Evolutionary conservation across 352 stramenopile species (phyloP).

Genomic region (Plasmopara muralis): DNA sequence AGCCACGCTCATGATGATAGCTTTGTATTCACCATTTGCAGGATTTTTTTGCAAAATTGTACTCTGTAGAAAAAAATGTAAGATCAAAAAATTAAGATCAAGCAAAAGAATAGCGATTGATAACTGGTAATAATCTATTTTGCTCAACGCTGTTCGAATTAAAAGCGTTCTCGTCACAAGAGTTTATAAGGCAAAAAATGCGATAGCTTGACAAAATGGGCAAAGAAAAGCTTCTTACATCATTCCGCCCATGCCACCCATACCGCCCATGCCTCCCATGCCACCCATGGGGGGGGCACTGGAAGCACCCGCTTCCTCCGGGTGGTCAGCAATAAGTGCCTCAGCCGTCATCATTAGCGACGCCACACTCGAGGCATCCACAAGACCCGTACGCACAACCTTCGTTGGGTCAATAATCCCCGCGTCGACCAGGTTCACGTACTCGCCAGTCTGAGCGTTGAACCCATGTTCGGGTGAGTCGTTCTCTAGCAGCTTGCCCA

Average conservation of each 20-base stretch:
- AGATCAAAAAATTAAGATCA: too few species aligned
- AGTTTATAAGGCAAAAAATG: background rate
- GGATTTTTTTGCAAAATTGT: too few species aligned
- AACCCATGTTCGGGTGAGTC: conserved; percentile 91
- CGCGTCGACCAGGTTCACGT: conserved; percentile 96
- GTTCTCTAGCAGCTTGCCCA: conserved; percentile 98
- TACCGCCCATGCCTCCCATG: conserved; percentile 76
- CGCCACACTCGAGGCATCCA: conserved; percentile 97
- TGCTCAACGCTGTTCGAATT: too few species aligned
- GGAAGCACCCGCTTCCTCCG: conserved; percentile 67
- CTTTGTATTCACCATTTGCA: too few species aligned
- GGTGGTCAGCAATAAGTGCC: conserved; percentile 96
- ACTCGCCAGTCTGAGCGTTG: conserved; percentile 96
- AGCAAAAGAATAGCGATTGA: too few species aligned
- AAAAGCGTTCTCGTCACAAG: too few species aligned
- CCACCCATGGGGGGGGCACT: conserved; percentile 62
- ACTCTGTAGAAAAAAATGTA: too few species aligned
- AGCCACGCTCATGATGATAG: too few species aligned
- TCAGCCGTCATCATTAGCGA: conserved; percentile 99
- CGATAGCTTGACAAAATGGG: background rate
- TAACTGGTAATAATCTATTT: too few species aligned
- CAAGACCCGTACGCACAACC: conserved; percentile 97
- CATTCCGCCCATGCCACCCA: conserved; percentile 83
- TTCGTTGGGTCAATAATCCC: conserved; percentile 98
- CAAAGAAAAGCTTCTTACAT: conserved; percentile 37